Base-by-base conservation (phyloP, 73 alveolate species). In the Uronychia binucleata region DNA sequence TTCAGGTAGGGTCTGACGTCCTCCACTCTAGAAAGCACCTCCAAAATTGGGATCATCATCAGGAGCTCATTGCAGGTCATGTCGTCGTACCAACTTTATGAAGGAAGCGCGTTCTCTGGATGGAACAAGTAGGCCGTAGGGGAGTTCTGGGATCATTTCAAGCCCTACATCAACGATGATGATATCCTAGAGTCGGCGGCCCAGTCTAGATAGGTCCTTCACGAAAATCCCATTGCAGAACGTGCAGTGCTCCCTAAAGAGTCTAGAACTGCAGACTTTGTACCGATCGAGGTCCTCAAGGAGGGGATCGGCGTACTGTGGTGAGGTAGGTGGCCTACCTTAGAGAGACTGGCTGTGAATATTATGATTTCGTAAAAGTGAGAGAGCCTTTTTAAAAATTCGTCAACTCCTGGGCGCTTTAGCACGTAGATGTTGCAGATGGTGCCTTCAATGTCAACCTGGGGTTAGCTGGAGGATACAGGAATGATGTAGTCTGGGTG, bases 191-290 rank as follows among this genome's bases (percentile, higher is more conserved):
- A 97, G 91, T 59, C 91, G 88, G 13, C 99, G 87, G 31, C 92
- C 96, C n/a, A 88, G 46, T 11, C 85, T 57, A 1, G 94, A 86
- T 57, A 95, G 84, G 87, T 95, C 97, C 91, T 95, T 95, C 74
- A 92, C 96, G 79, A 91, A 96, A 57, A 88, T 92, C 8, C 91
- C 92, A 86, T 91, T 92, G 31, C 80, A 59, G 32, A 91, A 80
- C 1, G 98, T 94, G 81, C 99, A 96, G 58, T 95, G 98, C 85
- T 92, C 97, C 75, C 99, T 58, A 60, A 87, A 96, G n/a, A 96
- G 90, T 79, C 97, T 90, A 28, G 57, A 79, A 14, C 91, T 85
- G 77, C 96, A 83, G 59, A 31, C 34, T 77, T 90, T 87, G 58
- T 89, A 82, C 58, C 88, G 86, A 83, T 97, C 99, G 86, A 97